Conservation (phyloP, 257 asterid genomes). For the Perilla frutescens region DNA sequence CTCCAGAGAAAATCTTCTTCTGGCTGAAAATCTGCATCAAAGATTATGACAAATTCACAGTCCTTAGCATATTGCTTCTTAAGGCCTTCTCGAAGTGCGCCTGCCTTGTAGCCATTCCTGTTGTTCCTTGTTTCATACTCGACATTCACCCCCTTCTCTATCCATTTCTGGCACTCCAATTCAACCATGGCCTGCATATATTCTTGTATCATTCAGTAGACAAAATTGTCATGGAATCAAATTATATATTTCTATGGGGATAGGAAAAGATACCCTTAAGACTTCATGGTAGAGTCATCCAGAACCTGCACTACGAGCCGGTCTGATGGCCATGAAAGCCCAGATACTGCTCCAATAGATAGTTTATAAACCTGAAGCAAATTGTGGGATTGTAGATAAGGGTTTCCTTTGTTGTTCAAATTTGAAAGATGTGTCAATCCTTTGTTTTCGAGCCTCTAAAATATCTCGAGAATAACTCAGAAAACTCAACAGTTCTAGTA, state of each 20-base stretch:
- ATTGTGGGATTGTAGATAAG: slow-evolving; percentile 33
- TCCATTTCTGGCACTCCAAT: slow-evolving; percentile 76
- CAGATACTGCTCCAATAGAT: slow-evolving; percentile 83
- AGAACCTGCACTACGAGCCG: slow-evolving; percentile 76
- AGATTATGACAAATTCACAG: slow-evolving; percentile 85
- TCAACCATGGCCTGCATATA: slow-evolving; percentile 67
- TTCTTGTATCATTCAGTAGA: slow-evolving; percentile 19
- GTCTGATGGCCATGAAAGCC: slow-evolving; percentile 87
- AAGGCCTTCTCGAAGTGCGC: slow-evolving; percentile 91
- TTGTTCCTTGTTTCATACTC: slow-evolving; percentile 87
- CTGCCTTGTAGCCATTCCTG: slow-evolving; percentile 94
- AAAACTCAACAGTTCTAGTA: not conserved
- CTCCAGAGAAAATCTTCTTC: slow-evolving; percentile 84
- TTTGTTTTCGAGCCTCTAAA: not conserved
- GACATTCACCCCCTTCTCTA: slow-evolving; percentile 67
- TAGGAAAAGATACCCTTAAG: slow-evolving; percentile 61
- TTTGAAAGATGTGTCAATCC: not conserved
- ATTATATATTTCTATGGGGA: slow-evolving; percentile 12
- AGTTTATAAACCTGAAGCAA: slow-evolving; percentile 80
- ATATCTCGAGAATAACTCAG: slow-evolving; percentile 2
- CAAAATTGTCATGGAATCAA: slow-evolving; percentile 18
- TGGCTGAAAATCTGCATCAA: slow-evolving; percentile 97
- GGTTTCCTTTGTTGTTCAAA: slow-evolving; percentile 16
- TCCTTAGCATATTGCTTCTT: slow-evolving; percentile 73
- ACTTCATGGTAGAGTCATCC: slow-evolving; percentile 84